Evolutionary conservation across 2,329 filamentous ascomycete species (phyloP).

Genomic region (Fusarium goolgardi): DNA sequence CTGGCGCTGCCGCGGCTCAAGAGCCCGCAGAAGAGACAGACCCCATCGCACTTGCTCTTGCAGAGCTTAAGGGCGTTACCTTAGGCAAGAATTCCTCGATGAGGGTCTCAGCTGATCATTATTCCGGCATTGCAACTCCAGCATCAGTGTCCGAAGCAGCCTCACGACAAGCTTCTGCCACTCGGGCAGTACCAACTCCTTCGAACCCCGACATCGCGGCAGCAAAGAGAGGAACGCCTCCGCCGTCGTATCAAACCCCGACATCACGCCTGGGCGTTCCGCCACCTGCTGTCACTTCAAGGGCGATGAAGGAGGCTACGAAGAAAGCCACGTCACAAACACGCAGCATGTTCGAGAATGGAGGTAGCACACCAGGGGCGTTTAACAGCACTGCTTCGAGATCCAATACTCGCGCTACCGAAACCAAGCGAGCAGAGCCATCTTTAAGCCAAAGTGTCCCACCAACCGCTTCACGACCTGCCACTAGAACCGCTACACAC

Average conservation of each 20-base stretch:
- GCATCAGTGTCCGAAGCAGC: constrained; percentile 62
- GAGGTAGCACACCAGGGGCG: constrained; percentile 48
- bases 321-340: constrained; percentile 89
- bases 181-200: constrained; percentile 68
- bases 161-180: constrained; percentile 42
- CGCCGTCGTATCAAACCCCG: constrained; percentile 78
- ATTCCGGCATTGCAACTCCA: constrained; percentile 92
- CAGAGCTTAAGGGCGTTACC: constrained; percentile 86
- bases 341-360: constrained; percentile 76
- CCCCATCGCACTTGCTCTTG: constrained; percentile 91
- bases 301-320: constrained; percentile 94
- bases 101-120: constrained; percentile 94
- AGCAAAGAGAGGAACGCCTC: constrained; percentile 78
- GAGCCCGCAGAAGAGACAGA: constrained; percentile 73
- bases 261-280: constrained; percentile 87
- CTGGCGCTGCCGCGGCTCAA: constrained; percentile 47
- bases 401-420: constrained; percentile 34
- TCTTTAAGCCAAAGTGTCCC: constrained; percentile 32
- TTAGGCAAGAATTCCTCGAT: constrained; percentile 80
- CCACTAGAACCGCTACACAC: constrained; percentile 28
- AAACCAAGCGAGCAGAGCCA: constrained; percentile 36
- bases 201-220: constrained; percentile 60
- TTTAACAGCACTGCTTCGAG: constrained; percentile 48
- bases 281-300: constrained; percentile 89
- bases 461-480: constrained; percentile 29